These are phyloP conservation scores for Aspergillus caelatus DNA, from an alignment of 2,329 filamentous ascomycete species.

Conservation along the genomic window DNA sequence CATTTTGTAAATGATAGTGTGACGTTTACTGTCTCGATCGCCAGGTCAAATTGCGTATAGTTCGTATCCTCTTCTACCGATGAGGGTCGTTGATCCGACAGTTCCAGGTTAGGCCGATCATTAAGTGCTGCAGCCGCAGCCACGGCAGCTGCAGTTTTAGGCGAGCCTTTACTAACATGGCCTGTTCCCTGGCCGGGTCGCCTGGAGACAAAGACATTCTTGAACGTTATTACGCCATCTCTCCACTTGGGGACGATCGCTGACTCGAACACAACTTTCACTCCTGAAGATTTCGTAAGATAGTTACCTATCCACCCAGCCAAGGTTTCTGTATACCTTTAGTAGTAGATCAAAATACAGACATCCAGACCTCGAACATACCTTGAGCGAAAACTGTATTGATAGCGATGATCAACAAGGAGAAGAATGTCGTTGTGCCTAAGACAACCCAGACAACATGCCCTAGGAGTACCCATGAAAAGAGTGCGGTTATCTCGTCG, in stretches of 20 bases:
- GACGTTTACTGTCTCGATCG: constrained; percentile 92
- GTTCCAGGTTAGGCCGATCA: constrained; percentile 47
- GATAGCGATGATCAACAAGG: constrained; percentile 82
- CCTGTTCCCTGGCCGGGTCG: constrained; percentile 80
- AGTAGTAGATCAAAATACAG: constrained; percentile 20
- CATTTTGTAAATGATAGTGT: constrained; percentile 97
- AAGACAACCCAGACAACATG: constrained; percentile 96
- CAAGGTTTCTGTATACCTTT: constrained; percentile 69
- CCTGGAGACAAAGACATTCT: constrained; percentile 93
- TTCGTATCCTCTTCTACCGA: constrained; percentile 80
- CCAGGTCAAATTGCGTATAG: constrained; percentile 96
- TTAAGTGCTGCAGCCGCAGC: constrained; percentile 70
- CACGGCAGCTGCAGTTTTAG: constrained; percentile 78
- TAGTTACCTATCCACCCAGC: constrained; percentile 95
- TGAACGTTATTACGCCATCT: constrained; percentile 92
- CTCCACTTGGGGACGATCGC: constrained; percentile 97
- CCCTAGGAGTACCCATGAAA: constrained; percentile 91
- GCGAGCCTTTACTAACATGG: constrained; percentile 90
- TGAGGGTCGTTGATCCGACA: constrained; percentile 29
- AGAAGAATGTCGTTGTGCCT: constrained; percentile 96
- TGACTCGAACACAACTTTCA: constrained; percentile 95
- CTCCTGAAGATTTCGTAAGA: constrained; percentile 86
- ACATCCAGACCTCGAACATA: constrained; percentile 44
- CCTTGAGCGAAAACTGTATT: constrained; percentile 97
- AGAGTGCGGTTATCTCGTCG: constrained; percentile 93